Base-by-base conservation (phyloP, 371 early-diverging fungal species). In the Globomyces sp. region DNA sequence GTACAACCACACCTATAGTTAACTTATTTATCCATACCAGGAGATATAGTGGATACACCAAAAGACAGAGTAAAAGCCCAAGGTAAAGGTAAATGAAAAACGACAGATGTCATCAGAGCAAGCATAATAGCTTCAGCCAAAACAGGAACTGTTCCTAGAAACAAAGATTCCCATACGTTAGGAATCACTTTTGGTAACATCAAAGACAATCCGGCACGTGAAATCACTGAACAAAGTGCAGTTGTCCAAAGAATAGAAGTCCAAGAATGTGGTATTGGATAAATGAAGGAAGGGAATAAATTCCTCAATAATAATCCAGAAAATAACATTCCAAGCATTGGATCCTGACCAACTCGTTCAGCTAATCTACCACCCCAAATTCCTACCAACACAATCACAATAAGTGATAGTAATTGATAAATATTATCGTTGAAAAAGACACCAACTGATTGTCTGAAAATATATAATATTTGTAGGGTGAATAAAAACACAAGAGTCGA, bases 251-350 rank as follows among this genome's bases (percentile, higher is more conserved):
- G 49, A 10, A 58, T 66, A 13, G 74, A 50, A n/a, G 77, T 73
- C 73, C 74, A 74, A n/a, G 62, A 13, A 50, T 74, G 77, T 34
- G 77, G 77, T 6, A 71, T 13, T 9, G 63, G 64, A 10, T 64
- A 34, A 48, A 74, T 65, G 49, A 72, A 9, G 4, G 47, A 24
- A 0, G 70, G 69, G 8, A 71, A 66, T 42, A 67, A 48, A 55
- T 76, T 74, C 11, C 77, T 57, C 36, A 71, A 44, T 10, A 74
- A 46, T n/a, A 74, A 44, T 1, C 77, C 77, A 6, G 73, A 58
- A 11, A 67, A 2, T 4, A 77, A 64, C 77, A 77, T 77, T 11
- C 73, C 73, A 2, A 74, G 55, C 72, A 77, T 71, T n/a, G 69
- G 58, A 42, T 67, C 59, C 44, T 67, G 67, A 37, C 58, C 40